Conservation (phyloP, 495 filamentous ascomycete genomes). For the Aspergillus campestris region DNA sequence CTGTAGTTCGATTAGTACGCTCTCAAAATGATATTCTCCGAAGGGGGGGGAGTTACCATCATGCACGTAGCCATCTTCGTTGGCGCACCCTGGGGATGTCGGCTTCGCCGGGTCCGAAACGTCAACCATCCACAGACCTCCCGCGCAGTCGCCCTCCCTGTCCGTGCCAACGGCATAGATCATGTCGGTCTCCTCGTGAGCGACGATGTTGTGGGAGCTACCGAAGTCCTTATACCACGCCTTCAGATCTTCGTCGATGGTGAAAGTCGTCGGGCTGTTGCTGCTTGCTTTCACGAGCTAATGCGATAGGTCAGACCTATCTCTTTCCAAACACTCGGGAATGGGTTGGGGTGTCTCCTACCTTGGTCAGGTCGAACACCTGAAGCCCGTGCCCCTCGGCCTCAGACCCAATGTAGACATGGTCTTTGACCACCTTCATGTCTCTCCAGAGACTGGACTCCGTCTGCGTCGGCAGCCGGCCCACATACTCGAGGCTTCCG, state of each 20-base stretch:
- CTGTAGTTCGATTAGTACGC: too few relatives aligned
- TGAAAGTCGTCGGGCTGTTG: slow-evolving; percentile 7
- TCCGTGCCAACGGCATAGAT: slow-evolving; percentile 13
- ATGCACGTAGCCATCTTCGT: slow-evolving; percentile 13
- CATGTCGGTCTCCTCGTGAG: slow-evolving; percentile 11
- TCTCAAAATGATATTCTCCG: too few relatives aligned
- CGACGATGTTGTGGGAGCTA: slow-evolving; percentile 15
- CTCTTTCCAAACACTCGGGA: neutral
- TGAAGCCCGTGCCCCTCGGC: slow-evolving; percentile 11
- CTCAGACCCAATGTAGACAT: slow-evolving; percentile 14
- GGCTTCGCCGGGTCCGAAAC: slow-evolving; percentile 11
- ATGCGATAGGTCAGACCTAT: neutral
- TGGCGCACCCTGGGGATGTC: slow-evolving; percentile 10
- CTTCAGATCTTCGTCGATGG: slow-evolving; percentile 4
- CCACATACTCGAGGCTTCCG: slow-evolving; percentile 12
- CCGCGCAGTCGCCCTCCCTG: slow-evolving; percentile 7
- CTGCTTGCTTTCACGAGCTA: slow-evolving; percentile 1
- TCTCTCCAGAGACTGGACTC: slow-evolving; percentile 8
- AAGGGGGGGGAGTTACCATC: slow-evolving; percentile 6
- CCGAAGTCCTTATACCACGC: slow-evolving; percentile 12
- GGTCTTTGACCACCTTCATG: slow-evolving; percentile 12
- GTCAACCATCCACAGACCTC: slow-evolving; percentile 15
- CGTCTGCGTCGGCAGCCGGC: slow-evolving; percentile 11
- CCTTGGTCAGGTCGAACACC: slow-evolving; percentile 15
- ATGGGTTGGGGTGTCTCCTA: neutral